Base-by-base conservation (phyloP, 306 rosid species). In the Alnus glutinosa region DNA sequence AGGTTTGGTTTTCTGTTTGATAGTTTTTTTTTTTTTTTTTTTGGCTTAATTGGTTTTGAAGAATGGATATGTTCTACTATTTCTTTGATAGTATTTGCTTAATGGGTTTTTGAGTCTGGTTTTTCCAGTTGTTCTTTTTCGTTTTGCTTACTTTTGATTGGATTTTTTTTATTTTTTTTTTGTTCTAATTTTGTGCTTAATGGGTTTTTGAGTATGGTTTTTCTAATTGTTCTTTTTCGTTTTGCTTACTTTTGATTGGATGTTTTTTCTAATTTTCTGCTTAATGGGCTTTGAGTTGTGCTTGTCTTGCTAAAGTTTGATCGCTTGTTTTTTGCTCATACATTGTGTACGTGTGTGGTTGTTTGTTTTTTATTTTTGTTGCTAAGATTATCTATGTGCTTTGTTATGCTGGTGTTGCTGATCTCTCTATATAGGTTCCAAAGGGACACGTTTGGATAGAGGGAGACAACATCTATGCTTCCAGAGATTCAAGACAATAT, bases 361-460 rank as follows among this genome's bases (percentile, higher is more conserved):
- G 55, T 58, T 49, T 69, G 15, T 70, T 77, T 71, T 73, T 80
- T 76, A 13, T 11, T 42, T 74, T 30, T 74, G 51, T 67, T 16
- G 72, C 50, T 39, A 37, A 39, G 15, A 19, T 64, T 18, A 67
- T 67, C 44, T 10, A 37, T 67, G 70, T 64, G 48, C 77, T 70
- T 64, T 55, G 66, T 82, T 23, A 54, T 18, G 28, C 4, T 72
- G 52, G 28, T 46, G 80, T 54, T 70, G 18, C 49, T 47, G 12
- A 32, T 58, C 61, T 63, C 52, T 62, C 57, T 67, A 70, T 15
- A 4, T 70, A 92, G 96, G 91, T 90, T 89, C 97, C 96, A 1
- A 86, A 86, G 78, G 97, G 97, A 37, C 87, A 87, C 14, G 74
- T 92, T 83, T 92, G 96, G 98, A 79, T 92, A 32, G 84, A 92